Evolutionary conservation across 495 filamentous ascomycete genomes (phyloP).

Genomic region (Niebla homalea): DNA sequence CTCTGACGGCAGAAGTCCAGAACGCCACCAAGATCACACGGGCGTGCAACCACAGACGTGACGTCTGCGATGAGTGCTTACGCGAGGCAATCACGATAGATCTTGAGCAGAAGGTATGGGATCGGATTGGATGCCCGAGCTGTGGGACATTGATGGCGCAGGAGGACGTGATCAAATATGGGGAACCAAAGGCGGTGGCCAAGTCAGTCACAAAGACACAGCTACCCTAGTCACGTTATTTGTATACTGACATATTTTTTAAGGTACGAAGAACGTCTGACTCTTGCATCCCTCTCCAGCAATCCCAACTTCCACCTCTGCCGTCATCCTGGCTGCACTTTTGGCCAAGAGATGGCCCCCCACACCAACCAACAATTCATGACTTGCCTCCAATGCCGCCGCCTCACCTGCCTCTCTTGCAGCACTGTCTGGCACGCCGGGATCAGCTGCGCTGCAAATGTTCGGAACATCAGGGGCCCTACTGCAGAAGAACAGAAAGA

Average conservation of each 20-base stretch:
- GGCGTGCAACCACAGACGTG: constrained; percentile 1
- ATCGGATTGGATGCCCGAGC: constrained; percentile 6
- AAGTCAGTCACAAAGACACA: background rate
- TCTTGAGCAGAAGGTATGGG: background rate
- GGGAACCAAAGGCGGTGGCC: background rate
- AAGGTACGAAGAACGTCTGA: constrained; percentile 3
- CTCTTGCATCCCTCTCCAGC: background rate
- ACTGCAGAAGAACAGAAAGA: background rate
- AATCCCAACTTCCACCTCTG: constrained; percentile 2
- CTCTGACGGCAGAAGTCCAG: background rate
- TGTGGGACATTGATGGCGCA: background rate
- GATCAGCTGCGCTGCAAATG: background rate
- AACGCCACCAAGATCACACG: background rate
- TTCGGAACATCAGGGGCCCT: background rate
- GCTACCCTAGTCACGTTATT: background rate
- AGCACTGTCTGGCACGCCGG: background rate
- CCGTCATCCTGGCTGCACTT: constrained; percentile 2
- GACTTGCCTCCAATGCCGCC: background rate
- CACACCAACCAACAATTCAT: constrained; percentile 1
- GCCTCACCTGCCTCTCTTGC: constrained; percentile 4
- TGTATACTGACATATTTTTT: background rate
- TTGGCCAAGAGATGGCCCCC: constrained; percentile 1
- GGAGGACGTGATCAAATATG: constrained; percentile 1
- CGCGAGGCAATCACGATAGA: background rate
- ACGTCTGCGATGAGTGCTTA: background rate